Evolutionary conservation across 306 rosid species (phyloP), one percentile per base, ranked within the genome.

Genomic region (Casuarina equisetifolia): DNA sequence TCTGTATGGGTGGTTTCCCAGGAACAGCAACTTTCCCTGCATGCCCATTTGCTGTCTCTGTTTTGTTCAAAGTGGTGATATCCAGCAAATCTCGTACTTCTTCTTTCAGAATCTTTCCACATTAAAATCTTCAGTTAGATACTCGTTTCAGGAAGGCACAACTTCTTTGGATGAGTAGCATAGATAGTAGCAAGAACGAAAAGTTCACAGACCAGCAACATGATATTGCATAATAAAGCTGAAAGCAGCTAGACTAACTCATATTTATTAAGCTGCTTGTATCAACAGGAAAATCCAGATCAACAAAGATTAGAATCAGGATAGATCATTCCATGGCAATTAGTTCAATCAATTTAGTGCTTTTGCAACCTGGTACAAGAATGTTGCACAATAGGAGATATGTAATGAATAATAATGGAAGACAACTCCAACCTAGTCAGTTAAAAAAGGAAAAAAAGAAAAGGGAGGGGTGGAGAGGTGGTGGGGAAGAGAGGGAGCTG

Each of bases 41-140:
- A 81, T 88, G 92, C 82, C 98, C 99, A 61, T 91, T 96, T 72
- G 93, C 82, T 72, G 91, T 87, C 77, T 96, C 99, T 79, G 87
- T 77, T 86, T 96, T 96, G 88, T 87, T 83, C 82, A 90, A 66
- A 66, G 87, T 85, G 79, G 90, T 82, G 74, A 90, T 79, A 87
- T 96, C 99, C 84, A 96, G 85, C 92, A 96, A 91, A 83, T 96
- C 99, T 80, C 74, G 89, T 67, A 96, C 99, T 88, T 96, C 99
- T 86, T 96, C 99, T 90, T 96, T 96, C 61, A 96, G 91, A 90
- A 96, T 91, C 99, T 96, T 74, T 70, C 68, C 79, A 81, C 80
- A 77, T 81, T 63, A 59, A 83, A 86, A 86, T 35, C 36, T 44
- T 70, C 42, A 52, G 81, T 88, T 72, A 89, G 83, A 81, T 82